Base-by-base conservation (phyloP, 2,329 filamentous ascomycete genomes). In the Pseudohalonectria lignicola region DNA sequence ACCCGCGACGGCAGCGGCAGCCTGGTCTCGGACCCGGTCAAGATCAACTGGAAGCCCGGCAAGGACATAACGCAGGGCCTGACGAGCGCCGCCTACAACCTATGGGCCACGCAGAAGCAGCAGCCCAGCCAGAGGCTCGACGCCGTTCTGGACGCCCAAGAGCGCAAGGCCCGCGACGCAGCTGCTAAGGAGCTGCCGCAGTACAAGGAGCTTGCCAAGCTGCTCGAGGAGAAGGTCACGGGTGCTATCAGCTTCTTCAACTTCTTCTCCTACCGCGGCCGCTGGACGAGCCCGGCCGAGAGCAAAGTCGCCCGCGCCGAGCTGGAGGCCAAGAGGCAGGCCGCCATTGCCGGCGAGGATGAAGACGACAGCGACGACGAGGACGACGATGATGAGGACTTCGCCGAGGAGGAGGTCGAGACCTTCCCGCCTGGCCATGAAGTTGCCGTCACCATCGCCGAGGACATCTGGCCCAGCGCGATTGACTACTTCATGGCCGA, bases 251-350 rank as follows among this genome's bases (percentile, higher is more conserved):
- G 71, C 56, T 84, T 85, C 64, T 85, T 85, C 55, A 72, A 74
- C 36, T 81, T 78, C 67, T 86, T 86, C 54, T 76, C 71, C 11
- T 85, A 75, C 57, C 71, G 61, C 47, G 76, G 66, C 46, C 59
- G 69, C 39, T 74, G 70, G 50, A 64, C 82, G 43, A 71, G 65
- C 33, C 74, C 72, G 2, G 74, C 79, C 50, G 74, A 82, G 61
- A 74, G 68, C 31, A 63, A 60, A 47, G 61, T 66, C 43, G 76
- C 74, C 20, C 61, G 62, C 50, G 55, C 53, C 23, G 57, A 59
- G 40, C 50, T 34, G 11, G 31, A 34, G 9, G 31, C 31, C 31
- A 34, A 34, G 31, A 17, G 31, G 18, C 18, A 17, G 18, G 18
- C 18, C 18, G 40, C 39, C 10, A 44, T 44, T 5, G 39, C 16